phyloP scores from a whole-genome alignment of 768 basidiomycete species.

The Collybia nuda region DNA sequence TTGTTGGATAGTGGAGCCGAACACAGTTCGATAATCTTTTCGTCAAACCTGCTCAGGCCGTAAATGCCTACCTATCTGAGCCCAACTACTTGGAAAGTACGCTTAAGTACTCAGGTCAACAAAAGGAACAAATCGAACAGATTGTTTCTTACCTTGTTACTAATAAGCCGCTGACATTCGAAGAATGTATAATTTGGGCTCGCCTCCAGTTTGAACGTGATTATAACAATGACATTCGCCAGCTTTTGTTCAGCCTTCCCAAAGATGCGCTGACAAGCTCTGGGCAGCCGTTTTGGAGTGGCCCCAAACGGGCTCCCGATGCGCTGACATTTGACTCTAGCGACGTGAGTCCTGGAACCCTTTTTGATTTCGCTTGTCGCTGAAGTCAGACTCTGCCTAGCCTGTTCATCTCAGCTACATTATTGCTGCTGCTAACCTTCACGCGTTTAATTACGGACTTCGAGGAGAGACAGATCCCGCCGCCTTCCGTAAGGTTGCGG shows the following conservation, averaged over 20 bases:
- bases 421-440: slow-evolving; percentile 92
- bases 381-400: slow-evolving; percentile 38
- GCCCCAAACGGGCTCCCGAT: slow-evolving; percentile 96
- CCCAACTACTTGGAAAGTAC: slow-evolving; percentile 92
- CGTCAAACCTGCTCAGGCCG: slow-evolving; percentile 90
- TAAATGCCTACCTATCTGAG: slow-evolving; percentile 95
- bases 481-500: slow-evolving; percentile 81
- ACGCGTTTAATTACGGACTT: slow-evolving; percentile 97
- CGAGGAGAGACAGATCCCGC: slow-evolving; percentile 82
- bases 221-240: slow-evolving; percentile 91
- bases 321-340: slow-evolving; percentile 82
- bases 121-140: slow-evolving; percentile 85
- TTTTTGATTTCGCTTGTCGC: neutral
- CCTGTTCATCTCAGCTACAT: slow-evolving; percentile 85
- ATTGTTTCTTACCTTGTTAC: slow-evolving; percentile 88
- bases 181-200: slow-evolving; percentile 98
- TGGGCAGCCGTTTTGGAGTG: slow-evolving; percentile 98
- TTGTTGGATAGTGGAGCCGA: slow-evolving; percentile 75
- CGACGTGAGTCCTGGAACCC: slow-evolving; percentile 56
- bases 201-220: slow-evolving; percentile 92
- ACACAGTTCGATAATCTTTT: slow-evolving; percentile 91
- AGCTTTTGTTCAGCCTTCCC: slow-evolving; percentile 90
- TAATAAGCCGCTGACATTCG: slow-evolving; percentile 91
- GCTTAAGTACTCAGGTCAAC: slow-evolving; percentile 89
- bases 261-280: slow-evolving; percentile 90